Conservation (phyloP, 2,329 filamentous ascomycete species). For the Penicillium decumbens region DNA sequence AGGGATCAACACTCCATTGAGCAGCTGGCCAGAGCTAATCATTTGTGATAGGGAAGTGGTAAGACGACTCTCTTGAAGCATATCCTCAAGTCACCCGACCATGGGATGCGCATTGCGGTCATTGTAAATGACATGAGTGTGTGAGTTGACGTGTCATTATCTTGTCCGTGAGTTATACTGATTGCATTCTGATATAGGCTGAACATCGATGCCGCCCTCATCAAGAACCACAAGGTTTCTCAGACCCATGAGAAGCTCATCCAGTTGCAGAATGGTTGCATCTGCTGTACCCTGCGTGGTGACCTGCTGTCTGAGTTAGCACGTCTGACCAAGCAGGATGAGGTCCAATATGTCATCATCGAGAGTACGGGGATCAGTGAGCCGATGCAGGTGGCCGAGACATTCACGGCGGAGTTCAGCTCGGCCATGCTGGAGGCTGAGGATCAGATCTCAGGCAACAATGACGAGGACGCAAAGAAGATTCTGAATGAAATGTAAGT, state of each 20-base stretch:
- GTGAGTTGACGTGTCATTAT: slow-evolving; percentile 33
- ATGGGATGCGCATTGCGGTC: slow-evolving; percentile 64
- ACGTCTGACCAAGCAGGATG: slow-evolving; percentile 56
- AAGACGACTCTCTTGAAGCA: slow-evolving; percentile 68
- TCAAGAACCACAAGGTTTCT: slow-evolving; percentile 55
- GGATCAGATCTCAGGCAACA: slow-evolving; percentile 42
- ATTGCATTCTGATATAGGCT: slow-evolving; percentile 38
- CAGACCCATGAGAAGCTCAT: slow-evolving; percentile 62
- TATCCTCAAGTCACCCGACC: slow-evolving; percentile 59
- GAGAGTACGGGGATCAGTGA: slow-evolving; percentile 70
- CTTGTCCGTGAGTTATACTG: not conserved
- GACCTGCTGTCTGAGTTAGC: slow-evolving; percentile 68
- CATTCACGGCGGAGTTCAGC: slow-evolving; percentile 57
- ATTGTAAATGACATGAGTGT: slow-evolving; percentile 69
- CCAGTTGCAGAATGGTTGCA: slow-evolving; percentile 67
- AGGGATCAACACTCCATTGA: slow-evolving; percentile 5
- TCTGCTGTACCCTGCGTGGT: slow-evolving; percentile 69
- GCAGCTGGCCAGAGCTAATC: not conserved
- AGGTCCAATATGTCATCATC: slow-evolving; percentile 67
- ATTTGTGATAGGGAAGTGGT: slow-evolving; percentile 54
- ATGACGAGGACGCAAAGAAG: slow-evolving; percentile 43
- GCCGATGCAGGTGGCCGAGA: slow-evolving; percentile 69
- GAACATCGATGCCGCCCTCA: slow-evolving; percentile 62
- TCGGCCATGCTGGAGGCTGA: slow-evolving; percentile 47
- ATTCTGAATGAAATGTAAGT: slow-evolving; percentile 47